Evolutionary conservation across 1,139 yeast genomes (phyloP).

Genomic region (Debaryomyces coudertii): DNA sequence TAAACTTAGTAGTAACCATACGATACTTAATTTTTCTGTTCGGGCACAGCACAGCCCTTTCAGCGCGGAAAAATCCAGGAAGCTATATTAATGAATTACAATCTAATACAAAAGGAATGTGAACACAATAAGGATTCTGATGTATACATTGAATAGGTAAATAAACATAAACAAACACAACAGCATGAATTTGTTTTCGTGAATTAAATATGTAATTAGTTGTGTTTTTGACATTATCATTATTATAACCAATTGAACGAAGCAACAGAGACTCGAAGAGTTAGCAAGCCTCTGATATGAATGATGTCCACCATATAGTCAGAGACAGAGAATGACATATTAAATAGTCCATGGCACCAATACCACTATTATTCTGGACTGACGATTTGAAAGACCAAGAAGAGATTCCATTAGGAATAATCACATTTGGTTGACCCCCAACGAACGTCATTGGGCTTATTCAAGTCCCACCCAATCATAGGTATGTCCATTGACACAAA

Average conservation of each 20-base stretch:
- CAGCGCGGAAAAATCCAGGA: not conserved
- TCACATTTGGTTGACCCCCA: slow-evolving; percentile 32
- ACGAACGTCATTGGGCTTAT: slow-evolving; percentile 28
- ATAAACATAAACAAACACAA: not conserved
- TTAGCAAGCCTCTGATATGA: slow-evolving; percentile 34
- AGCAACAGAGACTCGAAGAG: slow-evolving; percentile 19
- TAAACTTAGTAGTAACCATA: not conserved
- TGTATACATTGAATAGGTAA: not conserved
- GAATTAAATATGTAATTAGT: not conserved
- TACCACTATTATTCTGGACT: slow-evolving; percentile 12
- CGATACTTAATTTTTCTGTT: not conserved
- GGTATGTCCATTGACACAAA: slow-evolving; percentile 40
- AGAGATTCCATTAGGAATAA: slow-evolving; percentile 46
- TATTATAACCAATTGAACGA: slow-evolving; percentile 20
- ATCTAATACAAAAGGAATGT: not conserved
- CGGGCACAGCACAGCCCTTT: slow-evolving; percentile 4
- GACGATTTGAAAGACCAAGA: slow-evolving; percentile 26
- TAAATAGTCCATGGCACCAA: slow-evolving; percentile 30
- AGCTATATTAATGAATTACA: not conserved
- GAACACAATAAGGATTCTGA: not conserved
- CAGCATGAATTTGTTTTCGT: not conserved
- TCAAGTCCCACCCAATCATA: slow-evolving; percentile 33
- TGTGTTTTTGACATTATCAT: slow-evolving; percentile 29
- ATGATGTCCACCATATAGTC: slow-evolving; percentile 39
- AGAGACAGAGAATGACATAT: slow-evolving; percentile 35